These are phyloP conservation scores for Chaetomiaceae sp. DNA, from an alignment of 2,329 filamentous ascomycete species.

Conservation along the genomic window DNA sequence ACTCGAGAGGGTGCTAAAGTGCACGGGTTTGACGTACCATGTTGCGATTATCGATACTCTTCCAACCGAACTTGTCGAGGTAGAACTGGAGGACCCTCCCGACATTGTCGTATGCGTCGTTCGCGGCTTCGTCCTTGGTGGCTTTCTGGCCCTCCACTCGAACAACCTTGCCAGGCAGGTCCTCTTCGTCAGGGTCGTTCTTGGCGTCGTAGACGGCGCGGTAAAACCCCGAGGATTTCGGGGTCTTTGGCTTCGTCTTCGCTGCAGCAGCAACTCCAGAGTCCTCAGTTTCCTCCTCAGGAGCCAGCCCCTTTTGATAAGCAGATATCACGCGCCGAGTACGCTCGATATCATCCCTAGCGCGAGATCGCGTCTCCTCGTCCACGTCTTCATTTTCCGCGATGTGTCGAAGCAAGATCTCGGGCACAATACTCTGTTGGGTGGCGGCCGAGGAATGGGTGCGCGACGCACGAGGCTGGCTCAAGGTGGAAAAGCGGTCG, in stretches of 20 bases:
- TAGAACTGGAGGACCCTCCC: constrained; percentile 49
- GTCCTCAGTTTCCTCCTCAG: neutral
- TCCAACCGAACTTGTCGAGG: constrained; percentile 45
- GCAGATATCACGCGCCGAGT: constrained; percentile 32
- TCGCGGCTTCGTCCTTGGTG: constrained; percentile 40
- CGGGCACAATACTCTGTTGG: constrained; percentile 36
- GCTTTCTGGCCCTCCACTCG: constrained; percentile 41
- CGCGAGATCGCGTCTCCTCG: constrained; percentile 35
- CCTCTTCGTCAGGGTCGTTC: constrained; percentile 33
- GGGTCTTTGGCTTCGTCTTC: neutral
- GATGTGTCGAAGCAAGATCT: constrained; percentile 37
- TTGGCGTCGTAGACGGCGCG: constrained; percentile 45
- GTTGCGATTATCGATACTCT: constrained; percentile 40
- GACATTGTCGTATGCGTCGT: constrained; percentile 48
- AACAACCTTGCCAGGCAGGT: constrained; percentile 41
- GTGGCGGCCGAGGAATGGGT: constrained; percentile 10
- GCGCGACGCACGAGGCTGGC: constrained; percentile 25
- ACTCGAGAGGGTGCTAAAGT: too few relatives aligned
- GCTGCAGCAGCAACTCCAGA: neutral
- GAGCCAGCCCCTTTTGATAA: constrained; percentile 27
- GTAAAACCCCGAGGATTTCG: constrained; percentile 27
- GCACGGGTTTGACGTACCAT: too few relatives aligned
- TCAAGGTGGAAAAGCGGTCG: constrained; percentile 35
- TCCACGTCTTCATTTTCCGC: constrained; percentile 37
- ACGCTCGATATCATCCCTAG: constrained; percentile 39